phyloP scores from a whole-genome alignment of 495 filamentous ascomycete genomes.

The Glutinoglossum americanum region DNA sequence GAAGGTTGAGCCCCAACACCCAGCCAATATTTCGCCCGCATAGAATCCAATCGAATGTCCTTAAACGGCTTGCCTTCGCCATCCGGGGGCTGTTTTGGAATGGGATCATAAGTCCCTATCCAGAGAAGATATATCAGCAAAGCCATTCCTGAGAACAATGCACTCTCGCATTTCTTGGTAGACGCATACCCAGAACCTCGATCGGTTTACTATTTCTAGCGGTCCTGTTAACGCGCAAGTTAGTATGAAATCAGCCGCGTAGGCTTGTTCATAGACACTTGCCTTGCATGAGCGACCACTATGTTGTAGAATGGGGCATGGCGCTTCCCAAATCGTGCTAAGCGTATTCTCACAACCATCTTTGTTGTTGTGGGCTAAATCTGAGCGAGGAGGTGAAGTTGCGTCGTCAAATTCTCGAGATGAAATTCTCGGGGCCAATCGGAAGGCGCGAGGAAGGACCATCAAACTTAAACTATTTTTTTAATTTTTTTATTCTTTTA shows the following conservation, averaged over 20 bases:
- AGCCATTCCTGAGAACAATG: no score
- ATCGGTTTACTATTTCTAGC: constrained; percentile 70
- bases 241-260: not conserved
- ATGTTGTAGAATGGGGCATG: constrained; percentile 90
- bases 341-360: constrained; percentile 86
- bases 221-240: constrained; percentile 24
- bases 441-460: no score
- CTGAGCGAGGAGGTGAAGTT: not conserved
- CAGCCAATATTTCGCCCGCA: constrained; percentile 80
- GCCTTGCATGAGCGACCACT: constrained; percentile 90
- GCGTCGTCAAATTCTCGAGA: not conserved
- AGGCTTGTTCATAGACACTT: constrained; percentile 7
- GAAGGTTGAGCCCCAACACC: constrained; percentile 91
- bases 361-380: not conserved
- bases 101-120: constrained; percentile 67
- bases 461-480: no score
- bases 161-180: no score
- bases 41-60: constrained; percentile 68
- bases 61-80: constrained; percentile 54
- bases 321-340: constrained; percentile 80
- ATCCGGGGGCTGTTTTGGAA: constrained; percentile 52
- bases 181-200: constrained; percentile 50
- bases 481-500: no score
- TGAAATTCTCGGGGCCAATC: not conserved
- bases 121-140: not conserved